phyloP scores from a whole-genome alignment of 805 yeast genomes.

The Ogataea dorogensis region DNA sequence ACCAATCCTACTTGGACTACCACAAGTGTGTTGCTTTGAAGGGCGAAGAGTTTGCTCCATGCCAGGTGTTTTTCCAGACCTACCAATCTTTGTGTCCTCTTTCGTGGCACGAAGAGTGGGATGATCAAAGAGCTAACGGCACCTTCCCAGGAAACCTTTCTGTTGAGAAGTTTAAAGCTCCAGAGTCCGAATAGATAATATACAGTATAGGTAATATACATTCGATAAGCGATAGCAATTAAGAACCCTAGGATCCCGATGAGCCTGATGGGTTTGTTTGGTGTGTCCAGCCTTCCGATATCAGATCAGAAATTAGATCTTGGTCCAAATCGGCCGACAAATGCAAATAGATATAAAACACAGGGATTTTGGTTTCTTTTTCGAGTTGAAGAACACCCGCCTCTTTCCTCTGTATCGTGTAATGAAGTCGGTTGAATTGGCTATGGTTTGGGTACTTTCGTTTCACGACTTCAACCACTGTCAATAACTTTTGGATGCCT shows the following conservation, averaged over 20 bases:
- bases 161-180: slow-evolving; percentile 28
- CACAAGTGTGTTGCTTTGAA: slow-evolving; percentile 94
- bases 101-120: slow-evolving; percentile 86
- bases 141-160: slow-evolving; percentile 41
- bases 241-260: too few species aligned
- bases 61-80: slow-evolving; percentile 90
- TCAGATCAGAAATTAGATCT: slow-evolving; percentile 4
- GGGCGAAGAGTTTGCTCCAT: slow-evolving; percentile 98
- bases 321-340: slow-evolving; percentile 8
- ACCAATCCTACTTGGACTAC: slow-evolving; percentile 97
- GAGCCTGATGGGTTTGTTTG: slow-evolving; percentile 2
- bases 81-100: slow-evolving; percentile 83
- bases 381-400: slow-evolving; percentile 13
- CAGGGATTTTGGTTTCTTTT: slow-evolving; percentile 20
- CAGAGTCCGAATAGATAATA: slow-evolving; percentile 6
- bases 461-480: slow-evolving; percentile 32
- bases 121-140: slow-evolving; percentile 66
- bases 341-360: slow-evolving; percentile 26
- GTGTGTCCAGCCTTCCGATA: slow-evolving; percentile 9
- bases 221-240: slow-evolving; percentile 13
- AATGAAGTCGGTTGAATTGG: slow-evolving; percentile 30
- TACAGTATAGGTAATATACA: slow-evolving; percentile 12
- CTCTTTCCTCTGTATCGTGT: slow-evolving; percentile 7
- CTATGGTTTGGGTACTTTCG: slow-evolving; percentile 20
- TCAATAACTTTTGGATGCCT: slow-evolving; percentile 30